phyloP scores from a whole-genome alignment of 192 early-diverging fungal genomes.

The Dissophora ornata region DNA sequence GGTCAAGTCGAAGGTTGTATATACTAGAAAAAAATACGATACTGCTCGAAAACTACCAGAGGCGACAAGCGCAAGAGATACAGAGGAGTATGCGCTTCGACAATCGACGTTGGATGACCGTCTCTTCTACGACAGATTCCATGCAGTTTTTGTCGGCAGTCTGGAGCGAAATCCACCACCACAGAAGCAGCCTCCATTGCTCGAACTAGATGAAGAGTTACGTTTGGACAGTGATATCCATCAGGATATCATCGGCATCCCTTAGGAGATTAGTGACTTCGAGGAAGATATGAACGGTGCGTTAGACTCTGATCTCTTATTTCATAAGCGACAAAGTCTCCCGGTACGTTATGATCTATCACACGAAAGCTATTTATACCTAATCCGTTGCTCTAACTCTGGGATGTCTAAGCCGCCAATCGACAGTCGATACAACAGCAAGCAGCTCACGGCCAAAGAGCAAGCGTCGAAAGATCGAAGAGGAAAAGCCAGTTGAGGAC shows the following conservation, averaged over 20 bases:
- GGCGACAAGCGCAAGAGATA: not conserved
- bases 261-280: slow-evolving; percentile 1
- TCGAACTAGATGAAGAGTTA: not conserved
- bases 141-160: not conserved
- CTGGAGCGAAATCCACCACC: not conserved
- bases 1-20: slow-evolving; percentile 6
- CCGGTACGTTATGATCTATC: not conserved
- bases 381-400: not conserved
- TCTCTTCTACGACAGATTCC: slow-evolving; percentile 1
- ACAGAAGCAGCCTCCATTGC: not conserved
- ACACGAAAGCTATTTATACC: slow-evolving; percentile 3
- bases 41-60: not conserved
- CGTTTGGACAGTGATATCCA: not conserved
- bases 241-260: no score
- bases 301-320: not conserved
- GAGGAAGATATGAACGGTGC: not conserved
- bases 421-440: not conserved
- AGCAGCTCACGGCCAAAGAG: not conserved
- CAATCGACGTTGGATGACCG: not conserved
- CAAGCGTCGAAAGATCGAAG: slow-evolving; percentile 1
- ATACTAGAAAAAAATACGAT: slow-evolving; percentile 1
- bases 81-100: not conserved
- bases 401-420: not conserved
- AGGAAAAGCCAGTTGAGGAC: not conserved
- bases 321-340: not conserved